Percentiles rank a stretch among this genome's conserved stretches.
Conservation (phyloP, 2,329 filamentous ascomycete species). For the Epichloe brachyelytri region DNA sequence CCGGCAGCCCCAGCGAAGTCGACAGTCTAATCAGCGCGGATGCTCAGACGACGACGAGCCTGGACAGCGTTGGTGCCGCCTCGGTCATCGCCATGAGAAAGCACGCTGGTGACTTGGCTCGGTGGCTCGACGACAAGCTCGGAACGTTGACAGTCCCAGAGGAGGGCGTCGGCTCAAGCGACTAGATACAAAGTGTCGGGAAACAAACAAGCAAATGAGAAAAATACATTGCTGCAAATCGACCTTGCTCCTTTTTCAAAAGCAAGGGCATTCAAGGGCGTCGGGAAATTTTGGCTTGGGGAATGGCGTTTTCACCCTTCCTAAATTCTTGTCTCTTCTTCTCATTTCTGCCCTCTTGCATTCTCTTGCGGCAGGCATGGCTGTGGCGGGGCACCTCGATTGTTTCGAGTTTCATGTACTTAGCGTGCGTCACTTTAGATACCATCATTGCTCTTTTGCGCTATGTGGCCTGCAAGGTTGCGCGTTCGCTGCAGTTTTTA, state of each 20-base stretch:
- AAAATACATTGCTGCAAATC: neutral
- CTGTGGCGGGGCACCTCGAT: no score
- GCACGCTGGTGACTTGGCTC: constrained; percentile 45
- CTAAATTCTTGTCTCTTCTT: neutral
- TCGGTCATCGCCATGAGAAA: constrained; percentile 39
- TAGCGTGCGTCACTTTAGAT: constrained; percentile 1
- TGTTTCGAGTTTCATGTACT: neutral
- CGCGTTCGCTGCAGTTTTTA: no score
- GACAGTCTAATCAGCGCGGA: constrained; percentile 34
- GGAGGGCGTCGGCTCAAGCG: constrained; percentile 28
- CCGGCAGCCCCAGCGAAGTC: constrained; percentile 27
- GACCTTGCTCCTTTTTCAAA: neutral
- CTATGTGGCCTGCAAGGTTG: no score
- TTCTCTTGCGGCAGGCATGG: no score
- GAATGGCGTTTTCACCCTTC: neutral
- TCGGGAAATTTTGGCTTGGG: neutral
- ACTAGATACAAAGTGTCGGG: neutral
- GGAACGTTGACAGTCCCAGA: constrained; percentile 39
- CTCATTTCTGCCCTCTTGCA: neutral
- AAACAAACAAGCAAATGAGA: neutral
- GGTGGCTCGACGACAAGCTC: constrained; percentile 48
- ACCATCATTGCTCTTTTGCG: neutral
- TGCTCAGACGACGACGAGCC: constrained; percentile 30
- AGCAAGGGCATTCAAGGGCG: constrained; percentile 1
- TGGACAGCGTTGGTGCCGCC: constrained; percentile 26